These are phyloP conservation scores for Tolypocladium sp. DNA, from an alignment of 2,329 filamentous ascomycete species.

Conservation along the genomic window DNA sequence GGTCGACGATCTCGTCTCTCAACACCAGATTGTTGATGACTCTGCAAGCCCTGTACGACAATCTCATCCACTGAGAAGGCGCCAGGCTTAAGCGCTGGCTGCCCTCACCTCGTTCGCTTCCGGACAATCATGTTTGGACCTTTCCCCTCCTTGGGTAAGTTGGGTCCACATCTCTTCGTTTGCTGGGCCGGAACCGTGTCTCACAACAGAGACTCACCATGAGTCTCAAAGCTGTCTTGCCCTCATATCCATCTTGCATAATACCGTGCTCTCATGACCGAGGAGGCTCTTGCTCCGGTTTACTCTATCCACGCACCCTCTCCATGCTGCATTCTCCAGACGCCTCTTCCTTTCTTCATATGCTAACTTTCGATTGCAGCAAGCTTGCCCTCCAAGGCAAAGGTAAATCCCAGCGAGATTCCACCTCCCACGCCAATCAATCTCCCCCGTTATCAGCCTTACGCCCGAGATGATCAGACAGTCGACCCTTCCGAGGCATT, in stretches of 20 bases:
- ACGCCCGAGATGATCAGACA: constrained; percentile 19
- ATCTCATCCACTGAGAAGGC: not conserved
- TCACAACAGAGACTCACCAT: not conserved
- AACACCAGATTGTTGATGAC: not conserved
- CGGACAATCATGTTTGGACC: constrained; percentile 33
- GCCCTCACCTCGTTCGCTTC: constrained; percentile 6
- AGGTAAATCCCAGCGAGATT: constrained; percentile 38
- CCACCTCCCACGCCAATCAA: constrained; percentile 47
- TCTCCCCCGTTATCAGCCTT: constrained; percentile 37
- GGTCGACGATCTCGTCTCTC: not conserved
- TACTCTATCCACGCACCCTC: not conserved
- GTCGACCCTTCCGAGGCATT: constrained; percentile 27
- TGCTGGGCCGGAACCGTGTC: not conserved
- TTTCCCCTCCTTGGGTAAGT: constrained; percentile 30
- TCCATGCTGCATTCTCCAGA: constrained; percentile 2
- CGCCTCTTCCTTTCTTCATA: constrained; percentile 7
- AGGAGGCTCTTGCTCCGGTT: not conserved
- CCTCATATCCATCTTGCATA: not conserved
- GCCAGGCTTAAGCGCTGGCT: not conserved
- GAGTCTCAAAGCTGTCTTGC: not conserved
- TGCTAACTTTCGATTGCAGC: constrained; percentile 13
- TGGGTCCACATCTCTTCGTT: not conserved
- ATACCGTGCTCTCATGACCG: not conserved
- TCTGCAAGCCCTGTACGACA: not conserved
- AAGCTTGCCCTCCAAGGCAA: constrained; percentile 16